Base-by-base conservation (phyloP, 2,329 filamentous ascomycete species). In the Elsinoe perseae region DNA sequence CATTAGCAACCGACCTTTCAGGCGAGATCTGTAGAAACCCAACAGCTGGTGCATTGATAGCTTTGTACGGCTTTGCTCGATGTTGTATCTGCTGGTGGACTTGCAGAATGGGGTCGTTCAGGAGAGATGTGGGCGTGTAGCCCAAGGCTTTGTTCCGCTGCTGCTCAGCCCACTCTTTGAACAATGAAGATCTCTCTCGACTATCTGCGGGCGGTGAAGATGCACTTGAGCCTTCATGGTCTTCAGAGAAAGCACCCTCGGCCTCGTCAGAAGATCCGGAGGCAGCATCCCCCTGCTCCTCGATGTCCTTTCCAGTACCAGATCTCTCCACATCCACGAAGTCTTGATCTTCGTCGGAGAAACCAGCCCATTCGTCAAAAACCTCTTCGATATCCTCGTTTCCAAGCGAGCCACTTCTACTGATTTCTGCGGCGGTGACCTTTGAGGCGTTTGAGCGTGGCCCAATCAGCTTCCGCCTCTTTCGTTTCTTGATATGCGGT, bases 131-230 rank as follows among this genome's bases (percentile, higher is more conserved):
- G 10, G 81, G 80, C 16, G 74, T 75, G 63, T 84, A 84, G 4
- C 90, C 91, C 28, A 95, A 75, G 3, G 87, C 86, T 64, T 92
- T 81, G 64, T 96, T 95, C 57, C 91, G 81, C 70, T 93, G 86
- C 64, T 88, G 83, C 27, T 85, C 83, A 18, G 93, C 93, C 93
- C 93, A 98, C 2, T 86, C 80, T 70, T 97, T 97, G 77, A 98
- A 98, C 0, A 89, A 89, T 1, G 82, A 85, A 40, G 77, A 28
- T 71, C 53, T 27, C 6, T 28, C 36, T 5, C 30, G 18, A 10
- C 68, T n/a, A 12, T 20, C 32, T 9, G 46, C 42, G n/a, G 27
- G 36, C 25, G 40, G 54, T 58, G 23, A 20, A 8, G n/a, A 25
- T 14, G 63, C 68, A 1, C 64, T 69, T 1, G 68, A 68, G 38